phyloP scores from a whole-genome alignment of 352 stramenopile species.

The Phytophthora vignae region DNA sequence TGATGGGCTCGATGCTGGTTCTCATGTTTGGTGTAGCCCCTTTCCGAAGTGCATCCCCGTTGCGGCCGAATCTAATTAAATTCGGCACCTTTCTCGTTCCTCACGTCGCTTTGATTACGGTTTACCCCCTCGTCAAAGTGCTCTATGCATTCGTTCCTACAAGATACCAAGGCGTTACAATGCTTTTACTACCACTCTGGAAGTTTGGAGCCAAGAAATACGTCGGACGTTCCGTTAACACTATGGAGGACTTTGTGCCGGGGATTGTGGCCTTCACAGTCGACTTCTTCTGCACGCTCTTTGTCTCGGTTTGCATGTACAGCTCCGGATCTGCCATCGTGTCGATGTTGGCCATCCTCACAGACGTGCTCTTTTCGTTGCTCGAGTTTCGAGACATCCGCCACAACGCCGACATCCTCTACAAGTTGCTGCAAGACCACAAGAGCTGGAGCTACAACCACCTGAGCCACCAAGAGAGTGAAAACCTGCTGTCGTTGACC shows the following conservation, averaged over 20 bases:
- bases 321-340: slow-evolving; percentile 14
- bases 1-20: background rate
- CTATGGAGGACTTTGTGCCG: slow-evolving; percentile 10
- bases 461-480: background rate
- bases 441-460: background rate
- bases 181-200: slow-evolving; percentile 11
- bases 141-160: slow-evolving; percentile 4
- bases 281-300: slow-evolving; percentile 16
- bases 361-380: background rate
- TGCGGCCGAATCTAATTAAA: background rate
- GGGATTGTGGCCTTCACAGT: slow-evolving; percentile 13
- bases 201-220: slow-evolving; percentile 15
- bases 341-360: slow-evolving; percentile 3
- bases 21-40: slow-evolving; percentile 1
- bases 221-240: background rate
- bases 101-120: background rate
- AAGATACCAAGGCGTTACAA: slow-evolving; percentile 9
- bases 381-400: slow-evolving; percentile 22
- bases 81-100: background rate
- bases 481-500: background rate
- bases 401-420: background rate
- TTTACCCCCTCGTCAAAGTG: slow-evolving; percentile 11
- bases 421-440: background rate
- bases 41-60: slow-evolving; percentile 6
- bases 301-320: background rate